Conservation (phyloP, 345 rosid genomes). For the Euphorbia lathyris region DNA sequence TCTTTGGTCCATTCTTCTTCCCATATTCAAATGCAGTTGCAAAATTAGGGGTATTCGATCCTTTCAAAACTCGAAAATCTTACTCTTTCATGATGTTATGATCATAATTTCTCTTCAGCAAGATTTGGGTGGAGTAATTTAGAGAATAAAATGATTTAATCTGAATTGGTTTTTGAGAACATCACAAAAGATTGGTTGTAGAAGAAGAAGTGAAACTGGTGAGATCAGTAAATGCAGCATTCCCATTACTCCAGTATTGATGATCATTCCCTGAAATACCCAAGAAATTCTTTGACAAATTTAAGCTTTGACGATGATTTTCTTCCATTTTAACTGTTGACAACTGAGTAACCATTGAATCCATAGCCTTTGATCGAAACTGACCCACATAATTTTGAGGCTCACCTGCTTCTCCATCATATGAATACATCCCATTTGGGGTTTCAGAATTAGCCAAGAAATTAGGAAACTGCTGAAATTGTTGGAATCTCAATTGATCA, state of each 20-base stretch:
- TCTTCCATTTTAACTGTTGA: slow-evolving; percentile 44
- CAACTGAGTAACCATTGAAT: slow-evolving; percentile 15
- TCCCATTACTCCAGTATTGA: slow-evolving; percentile 35
- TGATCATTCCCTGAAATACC: slow-evolving; percentile 39
- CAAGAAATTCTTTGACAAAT: slow-evolving; percentile 44
- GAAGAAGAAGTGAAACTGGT: slow-evolving; percentile 44
- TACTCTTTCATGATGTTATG: neutral
- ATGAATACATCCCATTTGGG: slow-evolving; percentile 27
- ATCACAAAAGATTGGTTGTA: slow-evolving; percentile 41
- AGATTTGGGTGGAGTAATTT: neutral
- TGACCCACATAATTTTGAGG: slow-evolving; percentile 23
- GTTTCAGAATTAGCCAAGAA: slow-evolving; percentile 32
- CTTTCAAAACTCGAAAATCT: slow-evolving; percentile 5
- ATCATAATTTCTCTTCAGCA: neutral
- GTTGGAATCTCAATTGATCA: slow-evolving; percentile 45
- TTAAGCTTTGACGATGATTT: slow-evolving; percentile 23
- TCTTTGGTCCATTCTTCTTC: slow-evolving; percentile 12
- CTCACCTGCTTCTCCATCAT: slow-evolving; percentile 31
- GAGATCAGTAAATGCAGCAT: slow-evolving; percentile 54
- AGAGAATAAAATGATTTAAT: too few species aligned
- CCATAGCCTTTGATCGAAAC: slow-evolving; percentile 32
- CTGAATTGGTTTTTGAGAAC: too few species aligned
- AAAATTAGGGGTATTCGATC: slow-evolving; percentile 14
- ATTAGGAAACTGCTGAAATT: slow-evolving; percentile 33
- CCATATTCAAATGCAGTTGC: slow-evolving; percentile 2